Evolutionary conservation across 164 flowering plant species (phyloP).

Genomic region (Vitis vinifera): DNA sequence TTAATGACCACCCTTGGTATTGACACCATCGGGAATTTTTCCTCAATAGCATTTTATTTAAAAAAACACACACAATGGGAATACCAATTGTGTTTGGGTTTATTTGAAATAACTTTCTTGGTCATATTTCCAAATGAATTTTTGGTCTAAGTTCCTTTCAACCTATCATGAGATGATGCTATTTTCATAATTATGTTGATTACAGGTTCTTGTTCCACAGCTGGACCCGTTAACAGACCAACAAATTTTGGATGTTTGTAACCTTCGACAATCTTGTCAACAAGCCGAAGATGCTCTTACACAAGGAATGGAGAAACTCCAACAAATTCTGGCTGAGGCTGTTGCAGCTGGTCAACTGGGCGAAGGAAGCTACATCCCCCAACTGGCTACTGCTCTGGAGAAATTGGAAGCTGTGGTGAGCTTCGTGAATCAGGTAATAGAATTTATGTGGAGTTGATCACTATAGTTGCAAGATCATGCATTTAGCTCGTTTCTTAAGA

Average conservation of each 20-base stretch:
- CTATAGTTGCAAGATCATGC: no score
- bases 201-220: constrained; percentile 76
- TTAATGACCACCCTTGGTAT: no score
- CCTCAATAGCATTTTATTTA: no score
- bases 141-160: no score
- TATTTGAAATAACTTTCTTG: no score
- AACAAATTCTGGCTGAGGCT: constrained; percentile 56
- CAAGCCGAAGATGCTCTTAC: constrained; percentile 98
- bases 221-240: constrained; percentile 70
- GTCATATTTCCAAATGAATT: no score
- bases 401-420: constrained; percentile 67
- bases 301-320: constrained; percentile 93
- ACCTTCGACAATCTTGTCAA: constrained; percentile 73
- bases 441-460: no score
- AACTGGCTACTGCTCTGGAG: constrained; percentile 61
- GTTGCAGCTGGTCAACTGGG: constrained; percentile 53
- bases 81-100: no score
- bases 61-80: no score
- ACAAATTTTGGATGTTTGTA: constrained; percentile 50
- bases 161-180: not conserved
- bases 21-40: no score
- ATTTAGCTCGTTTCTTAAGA: no score
- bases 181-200: constrained; percentile 12
- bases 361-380: constrained; percentile 60
- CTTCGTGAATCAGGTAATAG: constrained; percentile 73